Evolutionary conservation across 1,284 basidiomycete genomes (phyloP).

Genomic region (Sporisorium sorghi): DNA sequence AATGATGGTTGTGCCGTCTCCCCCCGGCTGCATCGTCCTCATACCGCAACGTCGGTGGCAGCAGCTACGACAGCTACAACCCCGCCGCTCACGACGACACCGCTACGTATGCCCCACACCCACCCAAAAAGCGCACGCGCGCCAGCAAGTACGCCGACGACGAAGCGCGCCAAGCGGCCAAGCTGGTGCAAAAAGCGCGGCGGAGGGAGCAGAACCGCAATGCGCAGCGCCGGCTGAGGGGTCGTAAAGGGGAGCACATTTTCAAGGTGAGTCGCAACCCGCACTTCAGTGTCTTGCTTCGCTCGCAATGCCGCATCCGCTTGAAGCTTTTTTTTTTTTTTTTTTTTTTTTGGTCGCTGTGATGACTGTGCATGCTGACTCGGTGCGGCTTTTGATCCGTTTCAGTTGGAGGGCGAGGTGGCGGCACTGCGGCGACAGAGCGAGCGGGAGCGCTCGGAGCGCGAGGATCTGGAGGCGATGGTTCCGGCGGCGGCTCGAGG

Average conservation of each 20-base stretch:
- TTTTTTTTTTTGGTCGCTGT: no score
- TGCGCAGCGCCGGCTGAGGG: constrained; percentile 34
- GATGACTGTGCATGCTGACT: no score
- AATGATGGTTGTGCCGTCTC: no score
- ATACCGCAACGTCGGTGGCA: background rate
- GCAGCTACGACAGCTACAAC: background rate
- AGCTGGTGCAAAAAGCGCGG: constrained; percentile 28
- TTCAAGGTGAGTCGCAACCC: constrained; percentile 24
- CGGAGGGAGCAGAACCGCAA: constrained; percentile 42
- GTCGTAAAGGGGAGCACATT: constrained; percentile 41
- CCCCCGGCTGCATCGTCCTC: background rate
- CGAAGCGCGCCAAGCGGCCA: constrained; percentile 35
- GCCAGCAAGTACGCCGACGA: constrained; percentile 22
- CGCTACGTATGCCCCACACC: background rate
- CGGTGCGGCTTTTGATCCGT: background rate
- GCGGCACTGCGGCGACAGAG: constrained; percentile 8
- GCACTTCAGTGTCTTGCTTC: no score
- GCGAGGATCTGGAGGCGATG: constrained; percentile 26
- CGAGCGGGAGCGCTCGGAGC: constrained; percentile 10
- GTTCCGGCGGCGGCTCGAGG: constrained; percentile 13
- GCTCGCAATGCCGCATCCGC: no score
- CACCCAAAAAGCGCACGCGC: constrained; percentile 16
- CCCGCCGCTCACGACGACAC: background rate
- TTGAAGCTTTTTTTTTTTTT: no score
- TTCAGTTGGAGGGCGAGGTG: constrained; percentile 28